Evolutionary conservation across 83 land plant genomes (phyloP), one percentile per base, ranked within the genome.

Genomic region (Larix sibirica): DNA sequence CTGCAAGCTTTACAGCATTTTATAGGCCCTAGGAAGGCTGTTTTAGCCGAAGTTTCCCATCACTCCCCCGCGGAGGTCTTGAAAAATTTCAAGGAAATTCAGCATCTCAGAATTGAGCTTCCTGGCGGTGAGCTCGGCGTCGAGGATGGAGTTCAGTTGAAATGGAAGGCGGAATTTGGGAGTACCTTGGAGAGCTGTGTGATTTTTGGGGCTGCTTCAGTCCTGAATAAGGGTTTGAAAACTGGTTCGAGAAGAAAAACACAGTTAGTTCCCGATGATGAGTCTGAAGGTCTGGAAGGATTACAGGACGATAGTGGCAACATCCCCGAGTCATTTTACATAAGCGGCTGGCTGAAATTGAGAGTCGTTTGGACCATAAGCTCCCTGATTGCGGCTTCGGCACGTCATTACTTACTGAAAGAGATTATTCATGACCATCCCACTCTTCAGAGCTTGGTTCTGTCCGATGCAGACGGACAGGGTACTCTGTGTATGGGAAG

Each of bases 81-180:
- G 42, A 88, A 66, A 69, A 82, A 73, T 28, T 91, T 91, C 81
- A 80, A 62, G 42, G 82, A 81, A 26, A 81, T 91, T 9, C 81
- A 81, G 31, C 23, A 33, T 6, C 84, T 91, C 20, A 64, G 79
- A 40, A 81, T 92, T 6, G 87, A 84, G 76, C 83, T 92, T 33
- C 94, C 92, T 16, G 71, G 83, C 16, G 88, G 88, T 10, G 90
- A 90, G 42, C 80, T 81, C 31, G 87, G 79, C 42, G 33, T 63
- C 44, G 91, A 86, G 23, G 89, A 85, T 14, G 83, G 84, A 6
- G 85, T 82, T 28, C 73, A 90, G 12, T 69, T 92, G 44, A 88
- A 88, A 58, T 90, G 94, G 94, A 92, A 83, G 79, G 90, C 94
- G 2, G 92, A 82, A 54, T 92, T 92, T 54, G 94, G 94, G 12